phyloP scores from a whole-genome alignment of 352 stramenopile genomes.

The Phytophthora hybrid region DNA sequence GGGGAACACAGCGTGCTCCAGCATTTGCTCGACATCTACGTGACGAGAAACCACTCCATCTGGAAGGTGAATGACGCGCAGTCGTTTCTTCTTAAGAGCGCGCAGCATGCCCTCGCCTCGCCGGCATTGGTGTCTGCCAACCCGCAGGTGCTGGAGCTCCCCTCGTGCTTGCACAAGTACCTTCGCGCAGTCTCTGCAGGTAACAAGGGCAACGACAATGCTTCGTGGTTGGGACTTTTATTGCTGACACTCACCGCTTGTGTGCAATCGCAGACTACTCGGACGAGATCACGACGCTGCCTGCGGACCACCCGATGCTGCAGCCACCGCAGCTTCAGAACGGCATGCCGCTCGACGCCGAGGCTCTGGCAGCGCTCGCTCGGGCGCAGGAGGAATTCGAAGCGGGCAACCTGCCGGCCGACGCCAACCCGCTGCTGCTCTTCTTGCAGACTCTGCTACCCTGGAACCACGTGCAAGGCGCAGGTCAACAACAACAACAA shows the following conservation, averaged over 20 bases:
- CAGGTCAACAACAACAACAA: conserved; percentile 32
- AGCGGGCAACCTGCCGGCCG: conserved; percentile 73
- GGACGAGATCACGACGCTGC: conserved; percentile 88
- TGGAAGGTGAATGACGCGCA: conserved; percentile 89
- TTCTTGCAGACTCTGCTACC: conserved; percentile 87
- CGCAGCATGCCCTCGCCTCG: conserved; percentile 70
- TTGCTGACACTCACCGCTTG: neutral
- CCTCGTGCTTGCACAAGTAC: conserved; percentile 75
- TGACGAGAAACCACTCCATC: conserved; percentile 76
- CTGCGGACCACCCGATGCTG: conserved; percentile 86
- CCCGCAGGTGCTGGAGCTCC: conserved; percentile 67
- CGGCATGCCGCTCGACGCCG: conserved; percentile 63
- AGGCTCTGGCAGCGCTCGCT: conserved; percentile 63
- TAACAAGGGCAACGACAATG: conserved; percentile 31
- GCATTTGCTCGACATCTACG: conserved; percentile 86
- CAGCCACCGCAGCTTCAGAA: conserved; percentile 72
- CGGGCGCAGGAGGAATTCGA: conserved; percentile 72
- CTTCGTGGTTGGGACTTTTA: neutral
- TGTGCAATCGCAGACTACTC: conserved; percentile 66
- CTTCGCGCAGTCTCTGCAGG: conserved; percentile 66
- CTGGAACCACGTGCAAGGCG: conserved; percentile 86
- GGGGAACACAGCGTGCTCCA: conserved; percentile 64
- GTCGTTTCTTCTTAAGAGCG: conserved; percentile 68
- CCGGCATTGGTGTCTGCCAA: conserved; percentile 57
- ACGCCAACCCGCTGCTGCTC: conserved; percentile 84